These are phyloP conservation scores for Mucor plumbeus DNA, from an alignment of 371 early-diverging fungal species.

Conservation along the genomic window DNA sequence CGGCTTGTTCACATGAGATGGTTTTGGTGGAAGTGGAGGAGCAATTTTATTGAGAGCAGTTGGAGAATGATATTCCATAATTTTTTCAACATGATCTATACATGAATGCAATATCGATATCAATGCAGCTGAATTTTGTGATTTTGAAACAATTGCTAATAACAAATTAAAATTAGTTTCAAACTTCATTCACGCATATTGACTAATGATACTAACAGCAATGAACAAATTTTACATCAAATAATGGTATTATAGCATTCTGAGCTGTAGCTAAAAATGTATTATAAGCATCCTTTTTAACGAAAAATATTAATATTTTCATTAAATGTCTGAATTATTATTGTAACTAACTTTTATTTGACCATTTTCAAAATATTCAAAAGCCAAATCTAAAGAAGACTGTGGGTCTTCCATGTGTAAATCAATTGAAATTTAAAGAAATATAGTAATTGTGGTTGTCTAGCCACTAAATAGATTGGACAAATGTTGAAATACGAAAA, in stretches of 20 bases:
- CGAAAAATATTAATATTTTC: no score
- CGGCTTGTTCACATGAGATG: slow-evolving; percentile 30
- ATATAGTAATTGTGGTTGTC: not conserved
- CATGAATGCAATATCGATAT: slow-evolving; percentile 30
- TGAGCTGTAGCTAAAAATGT: slow-evolving; percentile 30
- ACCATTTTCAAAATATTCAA: slow-evolving; percentile 29
- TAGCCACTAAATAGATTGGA: not conserved
- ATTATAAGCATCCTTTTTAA: slow-evolving; percentile 31
- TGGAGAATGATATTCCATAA: slow-evolving; percentile 28
- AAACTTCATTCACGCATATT: not conserved
- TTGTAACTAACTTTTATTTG: slow-evolving; percentile 32
- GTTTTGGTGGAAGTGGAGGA: slow-evolving; percentile 35
- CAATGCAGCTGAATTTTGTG: slow-evolving; percentile 19
- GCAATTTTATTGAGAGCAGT: slow-evolving; percentile 9
- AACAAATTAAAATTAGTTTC: not conserved
- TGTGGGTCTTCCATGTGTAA: slow-evolving; percentile 32
- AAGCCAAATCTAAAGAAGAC: slow-evolving; percentile 29
- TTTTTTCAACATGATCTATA: slow-evolving; percentile 31
- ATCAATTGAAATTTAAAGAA: not conserved
- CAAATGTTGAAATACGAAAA: not conserved
- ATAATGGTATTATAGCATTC: slow-evolving; percentile 24
- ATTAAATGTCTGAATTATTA: not conserved
- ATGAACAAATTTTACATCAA: slow-evolving; percentile 38
- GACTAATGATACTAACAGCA: slow-evolving; percentile 15
- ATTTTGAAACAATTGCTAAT: slow-evolving; percentile 36